Conservation (phyloP, 768 basidiomycete genomes). For the Boletus vinaceobasis region DNA sequence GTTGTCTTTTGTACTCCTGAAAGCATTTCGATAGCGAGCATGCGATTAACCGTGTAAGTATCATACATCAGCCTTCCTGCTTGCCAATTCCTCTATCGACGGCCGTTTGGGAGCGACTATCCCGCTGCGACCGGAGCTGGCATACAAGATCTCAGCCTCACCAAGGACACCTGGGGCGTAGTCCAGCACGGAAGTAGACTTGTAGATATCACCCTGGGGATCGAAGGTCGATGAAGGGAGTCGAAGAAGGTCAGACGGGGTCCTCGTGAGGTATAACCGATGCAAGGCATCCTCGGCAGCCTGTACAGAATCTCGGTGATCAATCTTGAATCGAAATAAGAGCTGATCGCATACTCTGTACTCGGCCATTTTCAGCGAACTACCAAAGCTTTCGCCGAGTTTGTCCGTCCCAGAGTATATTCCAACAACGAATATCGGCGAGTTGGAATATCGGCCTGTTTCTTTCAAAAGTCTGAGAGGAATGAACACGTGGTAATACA, state of each 20-base stretch:
- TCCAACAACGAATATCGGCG: constrained; percentile 94
- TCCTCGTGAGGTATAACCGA: constrained; percentile 77
- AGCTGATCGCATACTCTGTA: constrained; percentile 59
- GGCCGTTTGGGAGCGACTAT: constrained; percentile 32
- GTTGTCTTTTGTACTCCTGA: not conserved
- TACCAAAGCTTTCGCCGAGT: constrained; percentile 93
- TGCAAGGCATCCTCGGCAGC: constrained; percentile 85
- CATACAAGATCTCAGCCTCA: constrained; percentile 64
- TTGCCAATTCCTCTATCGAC: constrained; percentile 23
- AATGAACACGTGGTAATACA: not conserved
- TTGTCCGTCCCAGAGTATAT: constrained; percentile 81
- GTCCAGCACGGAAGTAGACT: constrained; percentile 38
- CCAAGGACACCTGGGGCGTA: constrained; percentile 57
- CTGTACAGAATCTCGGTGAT: constrained; percentile 32
- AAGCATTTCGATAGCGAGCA: constrained; percentile 15
- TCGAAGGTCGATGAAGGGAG: constrained; percentile 78
- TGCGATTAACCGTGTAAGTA: constrained; percentile 27
- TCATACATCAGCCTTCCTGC: constrained; percentile 25
- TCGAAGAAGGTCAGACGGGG: constrained; percentile 62
- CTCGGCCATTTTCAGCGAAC: constrained; percentile 92
- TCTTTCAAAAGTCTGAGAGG: constrained; percentile 75
- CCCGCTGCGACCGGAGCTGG: constrained; percentile 60
- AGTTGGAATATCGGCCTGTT: constrained; percentile 86
- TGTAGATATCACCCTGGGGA: constrained; percentile 52
- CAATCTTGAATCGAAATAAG: not conserved